These are phyloP conservation scores for Talaromyces sp. DNA, from an alignment of 2,329 filamentous ascomycete species.

Conservation along the genomic window DNA sequence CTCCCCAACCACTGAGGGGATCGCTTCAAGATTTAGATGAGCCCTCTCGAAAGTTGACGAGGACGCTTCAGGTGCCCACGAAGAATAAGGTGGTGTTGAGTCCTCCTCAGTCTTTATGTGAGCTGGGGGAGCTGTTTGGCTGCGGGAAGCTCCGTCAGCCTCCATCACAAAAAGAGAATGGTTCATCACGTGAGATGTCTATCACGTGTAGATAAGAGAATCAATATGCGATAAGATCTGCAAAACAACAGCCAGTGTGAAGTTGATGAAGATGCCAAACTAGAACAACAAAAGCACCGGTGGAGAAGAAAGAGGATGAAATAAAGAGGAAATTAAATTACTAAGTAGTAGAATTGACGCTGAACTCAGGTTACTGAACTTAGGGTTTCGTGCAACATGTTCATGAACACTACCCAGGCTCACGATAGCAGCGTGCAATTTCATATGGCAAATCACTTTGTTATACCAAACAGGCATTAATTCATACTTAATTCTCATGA, in stretches of 20 bases:
- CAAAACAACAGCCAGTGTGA: background rate
- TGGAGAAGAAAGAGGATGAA: background rate
- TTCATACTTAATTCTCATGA: background rate
- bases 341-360: background rate
- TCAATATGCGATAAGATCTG: background rate
- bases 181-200: background rate
- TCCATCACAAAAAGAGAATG: background rate
- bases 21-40: background rate
- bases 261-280: background rate
- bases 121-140: background rate
- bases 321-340: background rate
- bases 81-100: background rate
- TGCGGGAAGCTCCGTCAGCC: background rate
- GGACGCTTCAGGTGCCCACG: background rate
- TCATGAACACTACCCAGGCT: background rate
- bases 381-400: background rate
- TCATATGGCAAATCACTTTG: background rate
- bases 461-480: background rate
- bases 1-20: background rate
- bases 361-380: background rate
- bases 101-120: background rate
- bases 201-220: background rate
- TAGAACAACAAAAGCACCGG: background rate
- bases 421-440: background rate
- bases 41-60: background rate